Evolutionary conservation across 2,329 filamentous ascomycete species (phyloP), one percentile per base, ranked within the genome.

Genomic region (Fusarium marasasianum): DNA sequence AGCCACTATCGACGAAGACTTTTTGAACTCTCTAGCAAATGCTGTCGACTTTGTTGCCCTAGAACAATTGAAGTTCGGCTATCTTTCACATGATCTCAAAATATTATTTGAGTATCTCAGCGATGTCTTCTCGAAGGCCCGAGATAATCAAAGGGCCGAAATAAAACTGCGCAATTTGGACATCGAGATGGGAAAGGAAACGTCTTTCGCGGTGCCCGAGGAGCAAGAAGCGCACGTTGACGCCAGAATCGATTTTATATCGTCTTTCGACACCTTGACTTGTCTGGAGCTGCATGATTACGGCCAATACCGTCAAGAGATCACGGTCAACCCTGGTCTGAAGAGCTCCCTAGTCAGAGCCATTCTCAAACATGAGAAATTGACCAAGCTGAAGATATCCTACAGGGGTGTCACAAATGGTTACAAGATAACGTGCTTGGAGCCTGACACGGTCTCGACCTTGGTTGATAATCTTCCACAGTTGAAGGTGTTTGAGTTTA

Each of bases 261-360:
- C 69, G 9, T 72, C 73, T 18, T 78, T 78, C 5, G 41, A 72
- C 33, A 72, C 61, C 1, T 44, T 78, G 26, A 66, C 60, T 3
- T 56, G 26, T 10, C 50, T 77, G 12, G 33, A 41, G 11, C 8
- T 78, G 2, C 8, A 40, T 10, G 58, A 65, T 9, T 66, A 54
- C 18, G 64, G 53, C 2, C 37, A 69, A 18, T 68, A 64, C 48
- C 38, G 38, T 9, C 17, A 22, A 1, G 33, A 33, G 4, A 33
- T 47, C 22, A 17, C 33, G 13, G 20, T 20, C 1, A 67, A 72
- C 8, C 69, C 63, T 13, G 74, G 31, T 3, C 15, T 78, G 8
- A 20, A 60, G 8, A 37, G 53, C 12, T 37, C 31, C 1, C 26
- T 77, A 20, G 22, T 76, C 12, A 59, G 57, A n/a, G 69, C 65